phyloP scores from a whole-genome alignment of 805 yeast species.

The Maudiozyma bulderi region DNA sequence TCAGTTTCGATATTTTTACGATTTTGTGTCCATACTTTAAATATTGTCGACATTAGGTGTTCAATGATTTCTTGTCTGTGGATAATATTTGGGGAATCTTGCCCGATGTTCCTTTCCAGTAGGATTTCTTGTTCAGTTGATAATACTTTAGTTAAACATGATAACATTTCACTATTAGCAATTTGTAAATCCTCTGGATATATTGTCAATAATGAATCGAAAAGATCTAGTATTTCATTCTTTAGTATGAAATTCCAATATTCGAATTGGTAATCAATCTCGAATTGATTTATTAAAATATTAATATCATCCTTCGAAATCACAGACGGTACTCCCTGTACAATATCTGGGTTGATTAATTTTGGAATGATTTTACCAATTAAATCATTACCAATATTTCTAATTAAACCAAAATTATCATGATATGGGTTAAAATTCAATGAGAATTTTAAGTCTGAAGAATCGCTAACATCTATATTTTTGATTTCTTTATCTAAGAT shows the following conservation, averaged over 20 bases:
- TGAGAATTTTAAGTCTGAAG: background rate
- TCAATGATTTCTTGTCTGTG: slow-evolving; percentile 14
- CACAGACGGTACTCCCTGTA: slow-evolving; percentile 19
- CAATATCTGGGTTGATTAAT: slow-evolving; percentile 12
- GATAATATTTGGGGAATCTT: slow-evolving; percentile 14
- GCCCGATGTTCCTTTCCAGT: slow-evolving; percentile 17
- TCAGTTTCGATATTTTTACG: slow-evolving; percentile 8
- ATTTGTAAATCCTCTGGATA: slow-evolving; percentile 13
- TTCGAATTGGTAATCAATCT: slow-evolving; percentile 14
- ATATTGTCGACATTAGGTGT: slow-evolving; percentile 12
- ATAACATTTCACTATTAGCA: slow-evolving; percentile 17
- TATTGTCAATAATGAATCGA: slow-evolving; percentile 34
- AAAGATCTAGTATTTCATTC: slow-evolving; percentile 36
- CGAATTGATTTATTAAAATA: background rate
- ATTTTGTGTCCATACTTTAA: slow-evolving; percentile 15
- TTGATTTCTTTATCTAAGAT: slow-evolving; percentile 14
- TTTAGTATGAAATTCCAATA: slow-evolving; percentile 28
- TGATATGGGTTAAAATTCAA: slow-evolving; percentile 9
- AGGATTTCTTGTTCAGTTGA: slow-evolving; percentile 29
- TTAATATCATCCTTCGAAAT: slow-evolving; percentile 20
- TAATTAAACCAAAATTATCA: slow-evolving; percentile 18
- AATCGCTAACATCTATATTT: slow-evolving; percentile 3
- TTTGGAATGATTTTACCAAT: slow-evolving; percentile 16
- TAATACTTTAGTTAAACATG: slow-evolving; percentile 19
- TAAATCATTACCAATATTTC: slow-evolving; percentile 23